Evolutionary conservation across 148 eudicot genomes (phyloP).

Genomic region (Rhododendron mucronatum): DNA sequence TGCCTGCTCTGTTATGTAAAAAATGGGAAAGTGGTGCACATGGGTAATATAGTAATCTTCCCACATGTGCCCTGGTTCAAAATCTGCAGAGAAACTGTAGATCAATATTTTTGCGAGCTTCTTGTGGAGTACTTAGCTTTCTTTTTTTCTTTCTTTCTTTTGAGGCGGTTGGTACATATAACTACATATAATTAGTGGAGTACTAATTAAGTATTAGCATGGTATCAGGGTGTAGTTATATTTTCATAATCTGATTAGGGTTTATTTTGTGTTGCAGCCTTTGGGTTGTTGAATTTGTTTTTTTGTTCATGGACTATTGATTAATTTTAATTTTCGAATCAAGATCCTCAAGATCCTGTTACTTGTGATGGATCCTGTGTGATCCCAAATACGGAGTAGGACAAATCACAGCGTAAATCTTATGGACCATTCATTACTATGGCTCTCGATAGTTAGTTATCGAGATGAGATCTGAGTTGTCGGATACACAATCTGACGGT

Average conservation of each 20-base stretch:
- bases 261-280: neutral
- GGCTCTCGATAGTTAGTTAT: too few species aligned
- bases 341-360: neutral
- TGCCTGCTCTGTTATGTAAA: constrained; percentile 82
- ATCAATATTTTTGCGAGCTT: constrained; percentile 2
- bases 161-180: constrained; percentile 17
- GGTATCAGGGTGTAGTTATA: neutral
- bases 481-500: too few species aligned
- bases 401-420: neutral
- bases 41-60: neutral
- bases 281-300: neutral
- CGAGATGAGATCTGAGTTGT: too few species aligned
- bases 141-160: constrained; percentile 1
- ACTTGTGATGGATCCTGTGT: neutral
- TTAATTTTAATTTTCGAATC: neutral
- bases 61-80: constrained; percentile 10
- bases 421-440: too few species aligned
- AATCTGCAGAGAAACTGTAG: constrained; percentile 30
- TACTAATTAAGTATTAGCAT: constrained; percentile 9
- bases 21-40: constrained; percentile 6
- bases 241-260: neutral
- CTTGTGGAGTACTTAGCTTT: constrained; percentile 1
- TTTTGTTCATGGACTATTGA: neutral
- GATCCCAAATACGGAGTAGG: neutral
- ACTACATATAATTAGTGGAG: neutral